A percentile compares a stretch with the other conserved stretches of the same genome.
These are phyloP conservation scores for Agrostemma githago DNA, from an alignment of 148 eudicot species.

Conservation along the genomic window DNA sequence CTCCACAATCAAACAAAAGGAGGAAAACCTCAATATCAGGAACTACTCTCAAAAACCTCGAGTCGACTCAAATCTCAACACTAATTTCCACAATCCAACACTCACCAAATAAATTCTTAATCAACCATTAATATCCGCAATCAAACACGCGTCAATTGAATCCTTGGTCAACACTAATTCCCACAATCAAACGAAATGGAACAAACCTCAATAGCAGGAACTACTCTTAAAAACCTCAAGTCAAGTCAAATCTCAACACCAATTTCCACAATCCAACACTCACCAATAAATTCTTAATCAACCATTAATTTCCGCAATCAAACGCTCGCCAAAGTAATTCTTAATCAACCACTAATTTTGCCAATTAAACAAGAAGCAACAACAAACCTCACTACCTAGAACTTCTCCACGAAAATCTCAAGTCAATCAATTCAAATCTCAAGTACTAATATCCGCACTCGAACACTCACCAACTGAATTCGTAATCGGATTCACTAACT, in stretches of 20 bases:
- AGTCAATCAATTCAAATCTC: neutral
- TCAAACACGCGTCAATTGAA: no score
- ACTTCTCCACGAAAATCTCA: neutral
- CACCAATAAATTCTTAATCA: neutral
- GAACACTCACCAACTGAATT: no score
- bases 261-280: neutral
- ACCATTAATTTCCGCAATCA: neutral
- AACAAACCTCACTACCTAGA: neutral
- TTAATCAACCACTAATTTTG: no score
- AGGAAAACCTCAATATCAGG: neutral
- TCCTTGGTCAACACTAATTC: neutral
- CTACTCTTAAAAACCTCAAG: neutral
- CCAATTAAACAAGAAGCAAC: no score
- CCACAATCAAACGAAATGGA: no score
- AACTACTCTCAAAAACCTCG: neutral
- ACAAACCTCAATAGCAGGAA: neutral
- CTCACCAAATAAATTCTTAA: no score
- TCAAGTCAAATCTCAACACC: neutral
- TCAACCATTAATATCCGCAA: no score
- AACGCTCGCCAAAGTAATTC: no score
- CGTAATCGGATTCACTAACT: no score
- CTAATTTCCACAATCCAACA: no score
- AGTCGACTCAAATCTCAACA: neutral
- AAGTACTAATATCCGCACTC: no score
- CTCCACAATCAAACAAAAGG: no score